Conservation (phyloP, 1,284 basidiomycete species). For the Cryptococcus wingfieldii region DNA sequence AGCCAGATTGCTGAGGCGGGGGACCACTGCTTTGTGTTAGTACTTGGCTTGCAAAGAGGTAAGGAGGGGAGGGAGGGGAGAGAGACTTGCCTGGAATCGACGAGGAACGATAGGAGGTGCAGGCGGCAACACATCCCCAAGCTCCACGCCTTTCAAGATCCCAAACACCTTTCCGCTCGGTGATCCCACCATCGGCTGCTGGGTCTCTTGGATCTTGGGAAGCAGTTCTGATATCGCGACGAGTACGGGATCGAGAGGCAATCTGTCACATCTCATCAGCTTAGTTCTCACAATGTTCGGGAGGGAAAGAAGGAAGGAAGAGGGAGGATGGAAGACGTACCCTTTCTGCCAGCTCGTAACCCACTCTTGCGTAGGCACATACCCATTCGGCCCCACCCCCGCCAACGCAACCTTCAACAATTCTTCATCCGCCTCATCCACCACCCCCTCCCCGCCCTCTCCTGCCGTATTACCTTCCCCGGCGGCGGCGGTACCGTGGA, state of each 20-base stretch:
- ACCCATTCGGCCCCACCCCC: constrained; percentile 77
- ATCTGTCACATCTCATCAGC: constrained; percentile 14
- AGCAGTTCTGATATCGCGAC: constrained; percentile 77
- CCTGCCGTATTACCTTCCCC: neutral
- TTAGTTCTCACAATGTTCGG: neutral
- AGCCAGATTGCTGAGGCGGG: constrained; percentile 84
- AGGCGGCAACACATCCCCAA: constrained; percentile 71
- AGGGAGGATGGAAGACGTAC: constrained; percentile 20
- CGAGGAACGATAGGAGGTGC: constrained; percentile 62
- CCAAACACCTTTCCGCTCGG: constrained; percentile 56
- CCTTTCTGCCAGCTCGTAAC: constrained; percentile 55
- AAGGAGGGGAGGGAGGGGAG: neutral
- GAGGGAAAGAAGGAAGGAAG: neutral
- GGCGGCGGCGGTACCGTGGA: neutral
- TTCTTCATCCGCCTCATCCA: constrained; percentile 54
- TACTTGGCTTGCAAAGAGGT: neutral
- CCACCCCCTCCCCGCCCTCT: neutral
- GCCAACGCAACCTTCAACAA: constrained; percentile 61
- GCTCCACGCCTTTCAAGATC: constrained; percentile 57
- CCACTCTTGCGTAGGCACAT: constrained; percentile 92
- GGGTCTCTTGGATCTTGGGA: constrained; percentile 77
- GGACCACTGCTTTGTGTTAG: constrained; percentile 63
- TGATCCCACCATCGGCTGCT: constrained; percentile 52
- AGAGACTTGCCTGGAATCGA: constrained; percentile 61
- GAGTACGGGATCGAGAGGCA: constrained; percentile 77